phyloP scores from a whole-genome alignment of 2,329 filamentous ascomycete species.

The Anisogramma anomala region DNA sequence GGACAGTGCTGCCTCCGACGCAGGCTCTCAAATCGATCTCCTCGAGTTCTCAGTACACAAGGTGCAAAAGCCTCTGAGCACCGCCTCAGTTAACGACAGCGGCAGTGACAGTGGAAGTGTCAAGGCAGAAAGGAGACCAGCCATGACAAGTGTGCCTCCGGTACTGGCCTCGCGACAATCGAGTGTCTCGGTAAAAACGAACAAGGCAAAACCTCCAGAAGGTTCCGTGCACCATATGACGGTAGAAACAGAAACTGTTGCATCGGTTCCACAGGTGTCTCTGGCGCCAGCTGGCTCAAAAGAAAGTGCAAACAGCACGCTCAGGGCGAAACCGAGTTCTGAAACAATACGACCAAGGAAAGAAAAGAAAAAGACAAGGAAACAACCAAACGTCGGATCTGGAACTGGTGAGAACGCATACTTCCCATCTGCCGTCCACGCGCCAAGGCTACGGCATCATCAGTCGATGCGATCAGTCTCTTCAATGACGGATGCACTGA shows the following conservation, averaged over 20 bases:
- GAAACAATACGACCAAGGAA: constrained; percentile 94
- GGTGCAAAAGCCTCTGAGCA: constrained; percentile 1
- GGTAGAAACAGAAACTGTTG: constrained; percentile 92
- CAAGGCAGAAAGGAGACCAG: constrained; percentile 31
- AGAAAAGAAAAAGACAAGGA: constrained; percentile 75
- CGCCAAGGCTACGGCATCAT: constrained; percentile 29
- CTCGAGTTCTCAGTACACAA: constrained; percentile 27
- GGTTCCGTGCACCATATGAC: constrained; percentile 85
- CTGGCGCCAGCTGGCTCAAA: constrained; percentile 55
- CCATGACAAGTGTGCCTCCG: constrained; percentile 35
- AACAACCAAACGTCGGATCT: constrained; percentile 58
- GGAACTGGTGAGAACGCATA: constrained; percentile 54
- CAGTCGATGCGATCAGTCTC: constrained; percentile 28
- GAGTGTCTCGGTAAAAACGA: constrained; percentile 52
- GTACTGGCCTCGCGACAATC: constrained; percentile 53
- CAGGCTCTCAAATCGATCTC: constrained; percentile 31
- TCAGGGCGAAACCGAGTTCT: constrained; percentile 80
- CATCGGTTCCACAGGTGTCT: constrained; percentile 74
- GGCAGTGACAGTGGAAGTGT: constrained; percentile 55
- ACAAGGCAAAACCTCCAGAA: constrained; percentile 59
- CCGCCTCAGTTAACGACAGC: constrained; percentile 31
- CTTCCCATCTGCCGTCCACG: constrained; percentile 18
- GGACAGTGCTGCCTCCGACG: constrained; percentile 35
- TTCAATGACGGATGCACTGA: constrained; percentile 20
- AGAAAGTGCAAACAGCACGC: constrained; percentile 55